Conservation (phyloP, 2,329 filamentous ascomycete species). For the Ophiostoma ips region DNA sequence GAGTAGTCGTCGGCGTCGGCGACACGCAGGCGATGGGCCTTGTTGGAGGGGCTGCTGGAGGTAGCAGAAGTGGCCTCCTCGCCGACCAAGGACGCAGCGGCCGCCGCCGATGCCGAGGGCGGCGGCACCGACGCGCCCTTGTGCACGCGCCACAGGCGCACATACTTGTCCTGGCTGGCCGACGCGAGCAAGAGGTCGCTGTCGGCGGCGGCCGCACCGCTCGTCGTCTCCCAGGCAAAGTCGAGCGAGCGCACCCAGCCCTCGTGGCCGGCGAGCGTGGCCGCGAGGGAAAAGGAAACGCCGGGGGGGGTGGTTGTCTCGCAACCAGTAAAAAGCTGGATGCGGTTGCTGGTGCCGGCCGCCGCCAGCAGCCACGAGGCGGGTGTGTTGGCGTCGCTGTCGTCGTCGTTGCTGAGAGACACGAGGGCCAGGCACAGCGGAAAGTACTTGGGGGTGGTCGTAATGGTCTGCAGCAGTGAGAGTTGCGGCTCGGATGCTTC, state of each 20-base stretch:
- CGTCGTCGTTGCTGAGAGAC: conserved; percentile 53
- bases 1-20: conserved; percentile 45
- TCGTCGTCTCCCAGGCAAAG: conserved; percentile 49
- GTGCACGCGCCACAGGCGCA: conserved; percentile 81
- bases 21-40: conserved; percentile 62
- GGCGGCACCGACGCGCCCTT: conserved; percentile 51
- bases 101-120: conserved; percentile 34
- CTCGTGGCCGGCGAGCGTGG: conserved; percentile 77
- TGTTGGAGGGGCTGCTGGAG: conserved; percentile 71
- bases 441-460: conserved; percentile 65
- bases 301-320: too few species aligned
- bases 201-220: conserved; percentile 36
- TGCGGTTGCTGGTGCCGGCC: conserved; percentile 69
- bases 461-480: conserved; percentile 62
- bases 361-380: conserved; percentile 54
- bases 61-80: conserved; percentile 41
- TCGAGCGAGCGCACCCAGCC: conserved; percentile 84
- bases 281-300: conserved; percentile 52
- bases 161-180: conserved; percentile 94
- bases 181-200: conserved; percentile 73
- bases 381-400: conserved; percentile 23
- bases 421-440: conserved; percentile 60
- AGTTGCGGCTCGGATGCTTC: conserved; percentile 24
- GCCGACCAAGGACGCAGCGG: conserved; percentile 35
- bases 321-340: conserved; percentile 80